Evolutionary conservation across 2,329 filamentous ascomycete species (phyloP).

Genomic region (Dothideomycetidae sp.): DNA sequence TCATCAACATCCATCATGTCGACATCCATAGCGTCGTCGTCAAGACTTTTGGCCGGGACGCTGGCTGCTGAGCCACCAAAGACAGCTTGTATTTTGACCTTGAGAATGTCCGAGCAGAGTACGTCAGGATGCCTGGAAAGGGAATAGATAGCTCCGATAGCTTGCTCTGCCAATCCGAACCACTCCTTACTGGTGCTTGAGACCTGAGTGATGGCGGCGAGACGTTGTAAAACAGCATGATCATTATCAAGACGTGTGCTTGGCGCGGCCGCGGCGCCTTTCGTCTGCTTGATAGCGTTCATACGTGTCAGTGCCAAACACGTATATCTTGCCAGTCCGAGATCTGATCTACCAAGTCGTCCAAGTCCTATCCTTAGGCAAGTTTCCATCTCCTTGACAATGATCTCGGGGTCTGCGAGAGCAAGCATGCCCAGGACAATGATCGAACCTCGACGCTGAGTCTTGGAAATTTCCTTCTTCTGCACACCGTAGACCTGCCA

Average conservation of each 20-base stretch:
- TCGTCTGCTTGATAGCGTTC: constrained; percentile 67
- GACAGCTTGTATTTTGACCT: constrained; percentile 71
- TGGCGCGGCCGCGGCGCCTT: constrained; percentile 49
- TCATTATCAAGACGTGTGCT: constrained; percentile 77
- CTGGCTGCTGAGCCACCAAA: constrained; percentile 47
- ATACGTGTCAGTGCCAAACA: constrained; percentile 87
- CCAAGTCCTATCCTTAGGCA: constrained; percentile 87
- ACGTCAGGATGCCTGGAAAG: constrained; percentile 88
- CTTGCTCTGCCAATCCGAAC: constrained; percentile 86
- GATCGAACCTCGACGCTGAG: constrained; percentile 80
- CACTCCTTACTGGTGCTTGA: constrained; percentile 86
- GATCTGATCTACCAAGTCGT: constrained; percentile 60
- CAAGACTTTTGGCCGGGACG: constrained; percentile 16
- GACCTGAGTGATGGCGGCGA: constrained; percentile 76
- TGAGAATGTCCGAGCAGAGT: constrained; percentile 79
- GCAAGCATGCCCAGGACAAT: constrained; percentile 96
- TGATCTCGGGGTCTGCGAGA: constrained; percentile 80
- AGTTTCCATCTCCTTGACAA: constrained; percentile 86
- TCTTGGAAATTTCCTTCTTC: constrained; percentile 81
- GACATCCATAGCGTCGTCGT: constrained; percentile 23
- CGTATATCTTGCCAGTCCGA: constrained; percentile 85
- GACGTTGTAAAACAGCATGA: constrained; percentile 66
- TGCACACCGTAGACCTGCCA: constrained; percentile 98
- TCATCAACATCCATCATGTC: constrained; percentile 25
- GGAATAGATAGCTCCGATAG: constrained; percentile 86